phyloP scores from a whole-genome alignment of 2,329 filamentous ascomycete species.

The Curvularia eragrostidis region DNA sequence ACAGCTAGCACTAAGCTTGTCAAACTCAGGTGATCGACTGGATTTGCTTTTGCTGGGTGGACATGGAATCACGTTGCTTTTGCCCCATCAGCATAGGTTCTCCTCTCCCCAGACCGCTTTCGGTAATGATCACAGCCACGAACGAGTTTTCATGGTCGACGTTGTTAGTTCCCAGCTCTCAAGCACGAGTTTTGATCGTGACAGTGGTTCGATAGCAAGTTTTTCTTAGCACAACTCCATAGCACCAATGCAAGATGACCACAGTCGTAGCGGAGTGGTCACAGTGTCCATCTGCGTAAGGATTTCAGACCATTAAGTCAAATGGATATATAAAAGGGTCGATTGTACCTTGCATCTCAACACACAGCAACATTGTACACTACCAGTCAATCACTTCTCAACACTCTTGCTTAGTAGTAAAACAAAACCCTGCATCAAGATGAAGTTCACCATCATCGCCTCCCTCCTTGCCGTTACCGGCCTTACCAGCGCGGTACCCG shows the following conservation, averaged over 20 bases:
- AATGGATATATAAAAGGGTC: not conserved
- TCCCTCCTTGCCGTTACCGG: conserved; percentile 23
- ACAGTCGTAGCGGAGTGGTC: no score
- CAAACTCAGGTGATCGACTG: not conserved
- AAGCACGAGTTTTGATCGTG: not conserved
- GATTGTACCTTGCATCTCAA: not conserved
- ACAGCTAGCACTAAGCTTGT: not conserved
- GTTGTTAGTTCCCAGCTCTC: not conserved
- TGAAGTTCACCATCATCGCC: conserved; percentile 29
- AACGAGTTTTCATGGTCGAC: not conserved
- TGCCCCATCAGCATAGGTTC: not conserved
- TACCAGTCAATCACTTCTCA: not conserved
- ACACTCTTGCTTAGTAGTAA: not conserved
- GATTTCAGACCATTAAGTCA: no score
- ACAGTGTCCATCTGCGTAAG: no score
- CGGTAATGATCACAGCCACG: conserved; percentile 1
- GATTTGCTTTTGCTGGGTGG: not conserved
- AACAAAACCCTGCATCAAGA: conserved; percentile 12
- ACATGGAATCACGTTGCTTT: conserved; percentile 1
- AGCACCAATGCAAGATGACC: not conserved
- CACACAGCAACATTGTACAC: conserved; percentile 9
- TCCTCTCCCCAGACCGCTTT: not conserved
- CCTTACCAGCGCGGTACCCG: conserved; percentile 21
- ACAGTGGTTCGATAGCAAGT: not conserved
- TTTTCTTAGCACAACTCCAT: not conserved